These are phyloP conservation scores for Ophiostoma sp. DNA, from an alignment of 2,329 filamentous ascomycete species.

Conservation along the genomic window DNA sequence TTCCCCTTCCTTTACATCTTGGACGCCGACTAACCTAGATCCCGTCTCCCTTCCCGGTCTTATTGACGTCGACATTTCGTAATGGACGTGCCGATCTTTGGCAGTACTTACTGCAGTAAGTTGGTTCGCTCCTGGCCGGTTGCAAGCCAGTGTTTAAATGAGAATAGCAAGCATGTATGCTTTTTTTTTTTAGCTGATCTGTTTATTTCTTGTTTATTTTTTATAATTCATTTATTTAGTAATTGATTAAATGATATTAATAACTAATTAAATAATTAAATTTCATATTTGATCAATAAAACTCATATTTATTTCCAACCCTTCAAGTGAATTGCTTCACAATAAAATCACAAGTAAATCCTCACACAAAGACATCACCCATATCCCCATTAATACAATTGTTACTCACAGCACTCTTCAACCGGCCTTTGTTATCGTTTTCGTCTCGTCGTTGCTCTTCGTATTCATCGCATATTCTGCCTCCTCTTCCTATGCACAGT, in stretches of 20 bases:
- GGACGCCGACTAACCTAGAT: not conserved
- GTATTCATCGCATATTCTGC: not conserved
- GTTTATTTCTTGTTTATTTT: not conserved
- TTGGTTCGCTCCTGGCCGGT: not conserved
- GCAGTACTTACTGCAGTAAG: too few species aligned
- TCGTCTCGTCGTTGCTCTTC: not conserved
- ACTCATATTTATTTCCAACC: too few species aligned
- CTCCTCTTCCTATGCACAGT: not conserved
- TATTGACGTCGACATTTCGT: not conserved
- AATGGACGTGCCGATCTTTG: not conserved
- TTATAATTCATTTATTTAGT: not conserved
- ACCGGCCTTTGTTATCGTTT: not conserved
- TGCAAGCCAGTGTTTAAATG: not conserved
- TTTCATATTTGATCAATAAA: not conserved
- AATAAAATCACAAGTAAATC: not conserved
- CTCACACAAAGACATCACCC: not conserved
- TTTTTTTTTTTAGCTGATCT: not conserved
- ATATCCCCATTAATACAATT: too few species aligned
- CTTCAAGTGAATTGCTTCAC: too few species aligned
- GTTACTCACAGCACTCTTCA: too few species aligned
- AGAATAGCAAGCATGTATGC: not conserved
- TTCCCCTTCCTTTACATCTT: too few species aligned
- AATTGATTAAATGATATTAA: too few species aligned
- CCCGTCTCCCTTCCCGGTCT: conserved; percentile 8
- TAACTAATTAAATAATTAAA: not conserved